Conservation (phyloP, 257 asterid genomes). For the Linderniella brevidens region DNA sequence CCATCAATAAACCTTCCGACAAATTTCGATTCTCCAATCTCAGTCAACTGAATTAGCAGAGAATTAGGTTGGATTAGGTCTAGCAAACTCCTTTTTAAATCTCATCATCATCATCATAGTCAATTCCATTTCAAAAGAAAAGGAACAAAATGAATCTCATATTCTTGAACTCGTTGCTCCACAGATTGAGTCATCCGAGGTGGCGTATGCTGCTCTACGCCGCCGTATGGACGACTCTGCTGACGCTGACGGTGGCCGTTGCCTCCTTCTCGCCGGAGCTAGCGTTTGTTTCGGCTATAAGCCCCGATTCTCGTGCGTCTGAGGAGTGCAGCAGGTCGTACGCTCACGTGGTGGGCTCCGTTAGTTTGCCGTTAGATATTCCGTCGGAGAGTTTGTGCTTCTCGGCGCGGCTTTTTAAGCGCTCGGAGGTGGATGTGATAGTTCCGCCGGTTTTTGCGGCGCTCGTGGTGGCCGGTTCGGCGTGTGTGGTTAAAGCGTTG, state of each 20-base stretch:
- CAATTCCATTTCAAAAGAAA: no score
- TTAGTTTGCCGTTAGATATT: constrained; percentile 58
- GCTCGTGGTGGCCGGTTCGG: constrained; percentile 44
- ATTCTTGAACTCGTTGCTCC: constrained; percentile 22
- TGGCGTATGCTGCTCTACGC: constrained; percentile 49
- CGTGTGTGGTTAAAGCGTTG: constrained; percentile 49
- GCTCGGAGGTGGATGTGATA: constrained; percentile 37
- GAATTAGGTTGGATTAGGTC: no score
- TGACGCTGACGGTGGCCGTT: constrained; percentile 47
- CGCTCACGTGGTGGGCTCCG: constrained; percentile 11
- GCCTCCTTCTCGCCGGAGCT: constrained; percentile 74
- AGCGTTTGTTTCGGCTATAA: constrained; percentile 60
- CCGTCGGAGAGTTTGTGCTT: constrained; percentile 53
- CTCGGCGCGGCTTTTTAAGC: constrained; percentile 31
- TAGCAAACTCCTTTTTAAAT: no score
- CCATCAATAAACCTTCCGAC: no score
- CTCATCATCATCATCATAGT: no score
- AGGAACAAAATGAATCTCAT: constrained; percentile 23
- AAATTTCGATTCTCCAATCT: no score
- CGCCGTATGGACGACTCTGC: constrained; percentile 55
- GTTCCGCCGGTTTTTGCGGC: constrained; percentile 87
- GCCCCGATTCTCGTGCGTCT: constrained; percentile 30
- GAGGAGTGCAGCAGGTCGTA: constrained; percentile 17
- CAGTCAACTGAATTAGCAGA: no score
- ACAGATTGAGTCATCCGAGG: constrained; percentile 22